Base-by-base conservation (phyloP, 768 basidiomycete species). In the Neoboletus magnificus region DNA sequence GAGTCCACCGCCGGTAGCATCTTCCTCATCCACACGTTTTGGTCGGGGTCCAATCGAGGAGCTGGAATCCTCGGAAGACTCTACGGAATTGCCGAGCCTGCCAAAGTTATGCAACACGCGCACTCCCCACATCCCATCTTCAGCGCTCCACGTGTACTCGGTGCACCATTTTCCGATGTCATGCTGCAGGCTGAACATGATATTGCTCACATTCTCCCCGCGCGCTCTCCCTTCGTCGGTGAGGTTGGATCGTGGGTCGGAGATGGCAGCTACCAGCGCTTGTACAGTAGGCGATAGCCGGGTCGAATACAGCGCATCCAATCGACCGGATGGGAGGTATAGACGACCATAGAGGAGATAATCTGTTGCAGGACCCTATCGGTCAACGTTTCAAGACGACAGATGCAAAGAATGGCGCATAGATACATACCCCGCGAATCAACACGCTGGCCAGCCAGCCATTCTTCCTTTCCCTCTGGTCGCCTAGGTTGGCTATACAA, bases 1-100 rank as follows among this genome's bases (percentile, higher is more conserved):
- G 30, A 98, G 76, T 0, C 96, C 95, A 30, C 92, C 91, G 54
- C 93, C 91, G 60, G 93, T 86, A 27, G 89, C 87, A 45, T 97
- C 95, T 73, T 96, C 94, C 67, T 96, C 94, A 52, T 98, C 96
- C 5, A 97, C 84, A n/a, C 94, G 81, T 71, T 90, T 93, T 35
- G 81, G 71, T 42, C 77, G 75, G 42, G 68, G 65, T 13, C 60
- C 59, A 22, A 60, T 62, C 22, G 59, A 61, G n/a, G 62, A 61
- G 54, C 49, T 46, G 20, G 64, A 40, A 58, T 69, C 67, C 27
- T 75, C 76, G 60, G 71, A 76, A 58, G 64, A 66, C 66, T 74
- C 75, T 6, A 63, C 63, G 13, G 71, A 55, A 49, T 60, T 62
- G 16, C 79, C 83, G 4, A 86, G 74, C 70, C 81, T 82, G 15